Evolutionary conservation across 108 stramenopile genomes (phyloP).

Genomic region (Nitzschia palea): DNA sequence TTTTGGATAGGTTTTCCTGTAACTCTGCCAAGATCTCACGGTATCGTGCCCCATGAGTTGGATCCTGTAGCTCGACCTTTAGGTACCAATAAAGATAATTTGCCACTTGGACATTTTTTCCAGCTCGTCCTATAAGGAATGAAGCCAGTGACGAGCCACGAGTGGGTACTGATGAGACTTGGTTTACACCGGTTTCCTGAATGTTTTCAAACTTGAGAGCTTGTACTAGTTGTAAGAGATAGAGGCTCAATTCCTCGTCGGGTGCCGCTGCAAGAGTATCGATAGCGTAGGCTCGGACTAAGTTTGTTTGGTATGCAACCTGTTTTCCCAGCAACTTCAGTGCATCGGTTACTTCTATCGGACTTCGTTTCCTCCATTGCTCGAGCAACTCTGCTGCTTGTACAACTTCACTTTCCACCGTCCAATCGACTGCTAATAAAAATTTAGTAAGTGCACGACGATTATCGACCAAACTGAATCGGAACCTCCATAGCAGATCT

Average conservation of each 20-base stretch:
- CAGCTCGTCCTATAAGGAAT: conserved; percentile 92
- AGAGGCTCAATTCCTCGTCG: conserved; percentile 93
- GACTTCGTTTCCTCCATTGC: conserved; percentile 91
- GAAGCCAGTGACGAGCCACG: conserved; percentile 69
- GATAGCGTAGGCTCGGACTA: conserved; percentile 94
- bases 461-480: conserved; percentile 94
- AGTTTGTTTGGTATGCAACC: conserved; percentile 86
- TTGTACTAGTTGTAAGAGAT: conserved; percentile 97
- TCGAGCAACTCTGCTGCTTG: conserved; percentile 93
- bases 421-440: conserved; percentile 95
- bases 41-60: conserved; percentile 84
- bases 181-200: conserved; percentile 20
- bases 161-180: not conserved
- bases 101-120: conserved; percentile 85
- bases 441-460: conserved; percentile 93
- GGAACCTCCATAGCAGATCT: conserved; percentile 95
- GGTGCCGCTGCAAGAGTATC: conserved; percentile 86
- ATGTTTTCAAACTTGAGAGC: conserved; percentile 93
- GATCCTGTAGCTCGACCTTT: conserved; percentile 85
- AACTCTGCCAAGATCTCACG: conserved; percentile 75
- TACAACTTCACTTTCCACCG: conserved; percentile 88
- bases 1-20: conserved; percentile 46
- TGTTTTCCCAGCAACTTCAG: conserved; percentile 94
- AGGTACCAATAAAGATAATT: conserved; percentile 97
- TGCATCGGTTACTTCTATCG: conserved; percentile 96